Evolutionary conservation across 1,284 basidiomycete genomes (phyloP), one percentile per base, ranked within the genome.

Genomic region (Ceratobasidium theobromae): DNA sequence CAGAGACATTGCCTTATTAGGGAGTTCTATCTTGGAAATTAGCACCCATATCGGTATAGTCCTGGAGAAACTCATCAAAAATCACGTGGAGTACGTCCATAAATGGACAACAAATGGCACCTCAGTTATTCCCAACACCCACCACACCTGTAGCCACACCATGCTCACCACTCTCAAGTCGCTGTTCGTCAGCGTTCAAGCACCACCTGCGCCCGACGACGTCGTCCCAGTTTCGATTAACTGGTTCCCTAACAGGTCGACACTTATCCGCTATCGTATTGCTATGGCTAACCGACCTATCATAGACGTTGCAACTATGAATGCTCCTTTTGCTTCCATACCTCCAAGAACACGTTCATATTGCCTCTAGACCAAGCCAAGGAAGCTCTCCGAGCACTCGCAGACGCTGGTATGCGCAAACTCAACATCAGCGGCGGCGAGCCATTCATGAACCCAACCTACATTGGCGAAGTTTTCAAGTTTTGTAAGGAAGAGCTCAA

Each of bases 371-470:
- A 78, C 1, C 74, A 79, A 12, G 77, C 76, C 1, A 79, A 78
- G 51, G 70, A 70, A 1, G 79, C 74, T 0, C 75, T 80, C 9
- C 73, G 76, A 8, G 66, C 79, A 35, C 76, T 80, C 1, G 73
- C 66, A 0, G 71, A 75, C 1, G 74, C 74, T 0, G 78, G 79
- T 0, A 80, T 80, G 78, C 73, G 71, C 58, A 80, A 80, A 53
- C 71, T 80, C n/a, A 79, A 80, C 65, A 79, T 79, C 62, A 76
- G 75, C 49, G 79, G 79, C 1, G 79, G 79, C 0, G 78, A 80
- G 48, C 79, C 79, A 0, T 78, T 79, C 65, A 74, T 80, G 9
- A 72, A 79, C 48, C 72, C 79, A 0, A 66, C 70, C 0, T 78
- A 77, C 54, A 75, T 80, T 5, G 77, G 79, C 0, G 77, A 79